These are phyloP conservation scores for Yamadazyma blattariae DNA, from an alignment of 1,139 yeast genomes.

Conservation along the genomic window DNA sequence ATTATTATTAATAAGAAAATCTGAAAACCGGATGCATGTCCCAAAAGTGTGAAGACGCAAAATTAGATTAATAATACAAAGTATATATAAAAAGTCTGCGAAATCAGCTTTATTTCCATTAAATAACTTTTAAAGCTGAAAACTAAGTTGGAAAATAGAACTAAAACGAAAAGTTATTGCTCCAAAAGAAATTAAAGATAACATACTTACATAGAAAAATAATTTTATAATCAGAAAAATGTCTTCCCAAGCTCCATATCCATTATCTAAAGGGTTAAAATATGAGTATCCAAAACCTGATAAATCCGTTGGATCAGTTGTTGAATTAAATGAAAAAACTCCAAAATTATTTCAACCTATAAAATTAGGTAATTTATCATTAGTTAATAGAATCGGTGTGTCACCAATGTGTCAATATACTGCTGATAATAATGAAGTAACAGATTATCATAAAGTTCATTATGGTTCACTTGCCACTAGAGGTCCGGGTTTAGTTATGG, in stretches of 20 bases:
- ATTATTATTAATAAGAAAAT: too few species aligned
- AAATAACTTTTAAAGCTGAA: too few species aligned
- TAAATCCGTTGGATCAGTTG: constrained; percentile 18
- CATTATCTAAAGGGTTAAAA: constrained; percentile 8
- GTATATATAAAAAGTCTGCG: too few species aligned
- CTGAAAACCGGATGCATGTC: too few species aligned
- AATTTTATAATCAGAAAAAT: too few species aligned
- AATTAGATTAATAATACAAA: too few species aligned
- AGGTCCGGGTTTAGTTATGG: constrained; percentile 52
- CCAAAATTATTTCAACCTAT: constrained; percentile 20
- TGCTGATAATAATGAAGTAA: constrained; percentile 35
- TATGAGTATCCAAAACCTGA: constrained; percentile 19
- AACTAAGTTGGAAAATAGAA: not conserved
- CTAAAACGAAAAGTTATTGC: too few species aligned
- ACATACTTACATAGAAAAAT: too few species aligned
- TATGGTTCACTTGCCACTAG: constrained; percentile 41
- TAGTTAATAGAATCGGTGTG: constrained; percentile 52
- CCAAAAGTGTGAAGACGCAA: too few species aligned
- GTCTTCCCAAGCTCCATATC: constrained; percentile 3
- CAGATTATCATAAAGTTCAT: constrained; percentile 46
- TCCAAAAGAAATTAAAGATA: too few species aligned
- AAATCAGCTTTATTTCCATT: too few species aligned
- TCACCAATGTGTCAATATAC: constrained; percentile 63
- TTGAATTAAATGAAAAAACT: constrained; percentile 10
- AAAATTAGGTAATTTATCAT: constrained; percentile 22